A percentile compares a stretch with the other conserved stretches of the same genome.
Conservation (phyloP, 352 stramenopile genomes). For the Phytophthora aleatoria region DNA sequence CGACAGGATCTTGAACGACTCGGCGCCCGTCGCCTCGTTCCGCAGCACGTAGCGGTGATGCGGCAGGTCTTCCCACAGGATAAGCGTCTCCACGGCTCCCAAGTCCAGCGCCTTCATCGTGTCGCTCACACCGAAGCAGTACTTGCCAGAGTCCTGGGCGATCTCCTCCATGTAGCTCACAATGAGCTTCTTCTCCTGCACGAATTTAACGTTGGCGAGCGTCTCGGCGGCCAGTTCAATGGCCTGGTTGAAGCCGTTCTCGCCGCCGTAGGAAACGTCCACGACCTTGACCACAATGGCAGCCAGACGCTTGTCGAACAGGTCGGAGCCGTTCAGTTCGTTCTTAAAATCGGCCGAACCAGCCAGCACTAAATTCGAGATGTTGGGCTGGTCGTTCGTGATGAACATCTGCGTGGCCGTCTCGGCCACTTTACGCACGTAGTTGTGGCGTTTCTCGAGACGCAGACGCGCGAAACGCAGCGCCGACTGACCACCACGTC, state of each 20-base stretch:
- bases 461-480: constrained; percentile 99
- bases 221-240: constrained; percentile 98
- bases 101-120: constrained; percentile 98
- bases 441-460: constrained; percentile 99
- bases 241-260: constrained; percentile 99
- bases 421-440: constrained; percentile 99
- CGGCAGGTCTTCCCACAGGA: constrained; percentile 99
- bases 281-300: constrained; percentile 99
- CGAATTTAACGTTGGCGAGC: constrained; percentile 98
- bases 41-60: constrained; percentile 94
- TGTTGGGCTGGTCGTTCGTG: constrained; percentile 97
- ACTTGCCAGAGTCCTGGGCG: constrained; percentile 98
- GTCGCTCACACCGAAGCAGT: constrained; percentile 99
- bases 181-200: constrained; percentile 99
- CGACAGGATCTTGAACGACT: constrained; percentile 83
- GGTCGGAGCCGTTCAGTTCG: constrained; percentile 95
- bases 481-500: constrained; percentile 98
- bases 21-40: constrained; percentile 92
- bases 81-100: constrained; percentile 99
- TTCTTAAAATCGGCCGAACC: constrained; percentile 99
- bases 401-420: constrained; percentile 99
- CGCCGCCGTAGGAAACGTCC: constrained; percentile 99
- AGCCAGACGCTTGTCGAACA: constrained; percentile 96
- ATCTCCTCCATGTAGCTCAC: constrained; percentile 99
- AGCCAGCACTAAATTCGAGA: constrained; percentile 97